Evolutionary conservation across 257 asterid genomes (phyloP).

Genomic region (Salvia hispanica): DNA sequence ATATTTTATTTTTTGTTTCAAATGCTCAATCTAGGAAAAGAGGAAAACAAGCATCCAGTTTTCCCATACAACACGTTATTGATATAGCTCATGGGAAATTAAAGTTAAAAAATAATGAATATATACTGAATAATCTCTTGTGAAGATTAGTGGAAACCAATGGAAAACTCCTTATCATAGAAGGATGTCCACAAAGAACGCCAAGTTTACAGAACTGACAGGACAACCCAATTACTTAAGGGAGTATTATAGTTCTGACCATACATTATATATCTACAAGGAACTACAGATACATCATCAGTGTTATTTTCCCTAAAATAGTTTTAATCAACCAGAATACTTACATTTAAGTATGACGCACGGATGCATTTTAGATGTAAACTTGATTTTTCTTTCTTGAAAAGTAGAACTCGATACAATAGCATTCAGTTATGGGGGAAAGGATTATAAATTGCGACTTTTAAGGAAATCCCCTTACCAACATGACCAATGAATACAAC

Average conservation of each 20-base stretch:
- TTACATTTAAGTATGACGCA: not conserved
- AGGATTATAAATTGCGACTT: not conserved
- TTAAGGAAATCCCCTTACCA: conserved; percentile 54
- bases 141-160: not conserved
- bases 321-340: not conserved
- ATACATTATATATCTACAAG: not conserved
- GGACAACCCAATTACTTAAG: not conserved
- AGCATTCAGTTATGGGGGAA: not conserved
- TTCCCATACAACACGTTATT: not conserved
- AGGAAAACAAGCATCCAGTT: not conserved
- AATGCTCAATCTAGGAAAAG: not conserved
- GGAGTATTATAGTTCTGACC: not conserved
- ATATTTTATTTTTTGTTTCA: not conserved
- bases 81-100: not conserved
- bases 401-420: not conserved
- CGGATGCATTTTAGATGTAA: not conserved
- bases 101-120: not conserved
- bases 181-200: not conserved
- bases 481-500: conserved; percentile 98
- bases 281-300: not conserved
- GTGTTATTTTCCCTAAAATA: not conserved
- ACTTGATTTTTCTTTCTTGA: not conserved
- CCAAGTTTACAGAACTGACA: not conserved
- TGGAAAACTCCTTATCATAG: not conserved
- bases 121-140: not conserved